Percentiles rank a stretch among this genome's conserved stretches.
Conservation (phyloP, 129 eudicot genomes). For the Apium graveolens region DNA sequence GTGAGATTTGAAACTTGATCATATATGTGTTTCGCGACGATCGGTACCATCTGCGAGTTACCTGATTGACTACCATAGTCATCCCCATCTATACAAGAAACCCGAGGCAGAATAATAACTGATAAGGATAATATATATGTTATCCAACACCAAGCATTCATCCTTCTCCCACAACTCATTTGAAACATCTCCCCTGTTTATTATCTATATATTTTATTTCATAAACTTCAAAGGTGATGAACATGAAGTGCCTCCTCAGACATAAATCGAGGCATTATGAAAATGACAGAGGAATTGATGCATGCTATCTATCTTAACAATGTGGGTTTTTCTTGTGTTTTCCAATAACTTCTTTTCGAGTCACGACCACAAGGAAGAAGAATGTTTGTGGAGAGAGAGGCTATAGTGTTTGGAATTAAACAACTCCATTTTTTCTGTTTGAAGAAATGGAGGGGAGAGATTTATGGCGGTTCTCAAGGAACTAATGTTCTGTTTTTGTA, state of each 20-base stretch:
- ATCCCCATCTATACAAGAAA: slow-evolving; percentile 36
- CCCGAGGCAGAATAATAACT: slow-evolving; percentile 27
- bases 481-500: neutral
- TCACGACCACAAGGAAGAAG: neutral
- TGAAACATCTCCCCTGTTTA: slow-evolving; percentile 2
- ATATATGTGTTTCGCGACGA: slow-evolving; percentile 50
- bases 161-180: slow-evolving; percentile 35
- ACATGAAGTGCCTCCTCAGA: slow-evolving; percentile 15
- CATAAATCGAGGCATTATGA: slow-evolving; percentile 3
- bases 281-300: slow-evolving; percentile 7
- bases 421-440: slow-evolving; percentile 41
- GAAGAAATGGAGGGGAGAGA: slow-evolving; percentile 63
- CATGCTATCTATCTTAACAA: neutral
- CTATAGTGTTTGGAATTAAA: slow-evolving; percentile 18
- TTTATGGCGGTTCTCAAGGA: slow-evolving; percentile 30
- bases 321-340: neutral
- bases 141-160: slow-evolving; percentile 23
- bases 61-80: slow-evolving; percentile 23
- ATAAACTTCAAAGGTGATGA: slow-evolving; percentile 11
- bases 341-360: neutral
- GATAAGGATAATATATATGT: slow-evolving; percentile 20
- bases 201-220: neutral
- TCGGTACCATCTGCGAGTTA: slow-evolving; percentile 19
- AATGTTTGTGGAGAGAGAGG: slow-evolving; percentile 19
- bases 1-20: slow-evolving; percentile 49